phyloP scores from a whole-genome alignment of 495 filamentous ascomycete species.

The Penicillium egyptiacum region DNA sequence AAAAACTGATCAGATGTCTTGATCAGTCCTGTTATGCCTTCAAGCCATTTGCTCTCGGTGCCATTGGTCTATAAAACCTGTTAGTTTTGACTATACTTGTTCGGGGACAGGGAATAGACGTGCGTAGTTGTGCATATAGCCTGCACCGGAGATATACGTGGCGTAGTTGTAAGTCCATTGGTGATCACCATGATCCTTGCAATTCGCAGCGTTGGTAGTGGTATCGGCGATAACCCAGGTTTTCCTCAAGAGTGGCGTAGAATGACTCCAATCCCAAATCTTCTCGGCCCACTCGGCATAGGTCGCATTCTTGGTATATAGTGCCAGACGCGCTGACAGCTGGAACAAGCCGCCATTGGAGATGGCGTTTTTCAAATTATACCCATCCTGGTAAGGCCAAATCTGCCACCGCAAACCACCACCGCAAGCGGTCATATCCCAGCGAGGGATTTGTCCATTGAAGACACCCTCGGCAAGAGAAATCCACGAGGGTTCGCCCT shows the following conservation, averaged over 20 bases:
- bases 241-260: conserved; percentile 51
- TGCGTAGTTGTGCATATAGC: conserved; percentile 70
- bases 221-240: conserved; percentile 63
- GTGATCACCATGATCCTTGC: conserved; percentile 54
- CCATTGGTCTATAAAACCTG: conserved; percentile 34
- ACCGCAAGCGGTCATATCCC: conserved; percentile 61
- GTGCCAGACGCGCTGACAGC: conserved; percentile 64
- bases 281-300: conserved; percentile 71
- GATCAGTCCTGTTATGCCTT: conserved; percentile 54
- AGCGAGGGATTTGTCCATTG: conserved; percentile 61
- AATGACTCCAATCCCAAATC: conserved; percentile 63
- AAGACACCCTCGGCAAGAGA: conserved; percentile 55
- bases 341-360: conserved; percentile 77
- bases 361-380: conserved; percentile 72
- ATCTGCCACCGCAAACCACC: conserved; percentile 84
- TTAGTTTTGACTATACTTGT: conserved; percentile 7
- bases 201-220: conserved; percentile 52
- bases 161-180: conserved; percentile 76
- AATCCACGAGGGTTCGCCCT: conserved; percentile 59
- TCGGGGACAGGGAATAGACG: conserved; percentile 8
- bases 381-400: conserved; percentile 72
- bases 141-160: conserved; percentile 66
- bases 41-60: conserved; percentile 49
- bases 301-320: conserved; percentile 71
- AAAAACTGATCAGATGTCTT: conserved; percentile 42